A percentile compares a stretch with the other conserved stretches of the same genome.
phyloP scores from a whole-genome alignment of 768 basidiomycete species.

The Saitozyma sp. region DNA sequence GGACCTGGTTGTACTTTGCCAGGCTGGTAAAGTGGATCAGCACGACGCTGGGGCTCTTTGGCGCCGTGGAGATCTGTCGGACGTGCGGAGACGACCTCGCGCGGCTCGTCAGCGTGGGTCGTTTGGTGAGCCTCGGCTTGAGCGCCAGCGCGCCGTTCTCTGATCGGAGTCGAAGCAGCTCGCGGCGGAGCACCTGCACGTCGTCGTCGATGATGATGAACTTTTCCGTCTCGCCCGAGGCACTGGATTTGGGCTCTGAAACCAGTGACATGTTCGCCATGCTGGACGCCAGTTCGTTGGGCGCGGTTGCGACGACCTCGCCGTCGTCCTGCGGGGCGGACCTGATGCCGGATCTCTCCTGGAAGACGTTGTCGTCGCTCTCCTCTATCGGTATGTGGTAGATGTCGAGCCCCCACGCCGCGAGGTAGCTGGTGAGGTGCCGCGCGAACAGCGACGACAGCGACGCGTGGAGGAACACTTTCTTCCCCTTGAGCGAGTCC shows the following conservation, averaged over 20 bases:
- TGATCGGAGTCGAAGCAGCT: conserved; percentile 67
- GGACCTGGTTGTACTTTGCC: conserved; percentile 80
- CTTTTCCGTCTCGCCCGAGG: conserved; percentile 16
- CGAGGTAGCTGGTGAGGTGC: conserved; percentile 87
- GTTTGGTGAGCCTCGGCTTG: conserved; percentile 40
- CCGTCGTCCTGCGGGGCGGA: neutral
- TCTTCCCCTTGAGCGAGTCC: conserved; percentile 77
- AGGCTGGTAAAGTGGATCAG: conserved; percentile 90
- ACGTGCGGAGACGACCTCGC: conserved; percentile 76
- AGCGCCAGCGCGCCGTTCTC: conserved; percentile 33
- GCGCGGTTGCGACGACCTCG: neutral
- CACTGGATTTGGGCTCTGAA: neutral
- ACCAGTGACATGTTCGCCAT: neutral
- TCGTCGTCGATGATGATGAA: conserved; percentile 95
- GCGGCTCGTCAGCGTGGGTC: conserved; percentile 43
- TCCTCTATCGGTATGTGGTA: conserved; percentile 62
- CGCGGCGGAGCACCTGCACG: conserved; percentile 71
- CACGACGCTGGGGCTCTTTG: conserved; percentile 51
- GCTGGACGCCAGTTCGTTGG: conserved; percentile 7
- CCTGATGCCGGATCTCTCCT: conserved; percentile 1
- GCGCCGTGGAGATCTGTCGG: conserved; percentile 54
- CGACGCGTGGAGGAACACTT: conserved; percentile 78
- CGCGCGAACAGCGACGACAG: conserved; percentile 86
- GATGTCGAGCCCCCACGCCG: conserved; percentile 93
- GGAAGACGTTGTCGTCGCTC: conserved; percentile 7